Base-by-base conservation (phyloP, 805 yeast species). In the Clavispora vitiphila region DNA sequence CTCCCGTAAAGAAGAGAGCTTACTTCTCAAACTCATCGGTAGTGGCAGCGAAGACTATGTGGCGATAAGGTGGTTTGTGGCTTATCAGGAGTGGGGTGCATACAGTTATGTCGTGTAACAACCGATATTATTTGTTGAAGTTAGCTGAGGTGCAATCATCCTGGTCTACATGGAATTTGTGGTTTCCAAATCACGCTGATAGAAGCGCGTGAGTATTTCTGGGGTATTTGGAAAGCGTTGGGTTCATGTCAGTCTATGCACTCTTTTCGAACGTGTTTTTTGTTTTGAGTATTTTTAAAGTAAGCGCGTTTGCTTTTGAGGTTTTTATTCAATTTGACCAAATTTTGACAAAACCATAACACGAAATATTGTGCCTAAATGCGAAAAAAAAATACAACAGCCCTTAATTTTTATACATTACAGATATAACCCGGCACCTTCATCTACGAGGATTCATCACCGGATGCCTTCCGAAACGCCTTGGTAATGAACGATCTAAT, bases 1-100 rank as follows among this genome's bases (percentile, higher is more conserved):
- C 62, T 93, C 99, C 51, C 98, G 76, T 67, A 90, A 75, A 8
- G 89, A 82, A 43, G 93, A 82, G 46, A 89, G 65, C 18, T 85
- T 83, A 27, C 55, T 51, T 21, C 55, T 46, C 34, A 51, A 39
- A n/a, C 40, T 51, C 53, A 49, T 51, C 27, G 42, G 9, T 24
- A 9, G 11, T 9, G n/a, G 19, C 9, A 16, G 4, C n/a, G 2
- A 15, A n/a, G 14, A 15, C 20, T 29, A 15, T 6, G 20, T 29
- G 32, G 32, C 20, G 19, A 15, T 29, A 29, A 29, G 32, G 32
- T 29, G 12, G 19, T 29, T 29, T 29, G 32, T 29, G 32, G 19
- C 32, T 29, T 29, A 29, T 29, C 32, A 15, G 32, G 32, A 29
- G 32, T 15, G 20, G 7, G 15, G 20, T 29, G 32, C 32, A 29